Evolutionary conservation across 805 yeast genomes (phyloP).

Genomic region (Wickerhamomyces bisporus): DNA sequence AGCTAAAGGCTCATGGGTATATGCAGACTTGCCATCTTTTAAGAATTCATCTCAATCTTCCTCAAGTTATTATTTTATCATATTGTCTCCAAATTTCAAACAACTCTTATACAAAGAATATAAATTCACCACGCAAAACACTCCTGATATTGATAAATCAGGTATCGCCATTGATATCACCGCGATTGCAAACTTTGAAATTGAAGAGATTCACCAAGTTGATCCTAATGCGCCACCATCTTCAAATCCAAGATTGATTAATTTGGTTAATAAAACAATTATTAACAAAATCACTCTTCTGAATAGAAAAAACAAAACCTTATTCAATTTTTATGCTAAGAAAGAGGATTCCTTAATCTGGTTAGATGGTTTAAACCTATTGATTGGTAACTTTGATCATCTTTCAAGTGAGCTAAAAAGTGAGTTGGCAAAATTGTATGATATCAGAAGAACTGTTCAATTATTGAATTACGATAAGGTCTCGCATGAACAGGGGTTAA

Average conservation of each 20-base stretch:
- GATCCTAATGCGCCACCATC: slow-evolving; percentile 34
- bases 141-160: slow-evolving; percentile 59
- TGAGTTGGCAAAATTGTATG: slow-evolving; percentile 40
- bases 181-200: slow-evolving; percentile 45
- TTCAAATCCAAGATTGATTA: slow-evolving; percentile 40
- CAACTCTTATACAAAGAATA: slow-evolving; percentile 58
- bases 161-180: slow-evolving; percentile 46
- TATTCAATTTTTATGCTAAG: slow-evolving; percentile 64
- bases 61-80: slow-evolving; percentile 46
- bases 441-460: slow-evolving; percentile 45
- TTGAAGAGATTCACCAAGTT: slow-evolving; percentile 43
- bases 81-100: slow-evolving; percentile 63
- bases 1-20: slow-evolving; percentile 80
- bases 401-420: slow-evolving; percentile 39
- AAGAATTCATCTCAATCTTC: slow-evolving; percentile 16
- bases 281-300: slow-evolving; percentile 52
- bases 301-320: slow-evolving; percentile 34
- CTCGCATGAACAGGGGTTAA: slow-evolving; percentile 12
- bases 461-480: slow-evolving; percentile 27
- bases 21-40: slow-evolving; percentile 47
- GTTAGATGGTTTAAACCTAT: slow-evolving; percentile 69
- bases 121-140: slow-evolving; percentile 36
- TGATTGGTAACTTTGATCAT: slow-evolving; percentile 32
- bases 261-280: slow-evolving; percentile 50
- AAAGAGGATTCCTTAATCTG: slow-evolving; percentile 64